A percentile compares a stretch with the other conserved stretches of the same genome.
These are phyloP conservation scores for Mycosphaerella arachidis DNA, from an alignment of 2,329 filamentous ascomycete genomes.

Conservation along the genomic window DNA sequence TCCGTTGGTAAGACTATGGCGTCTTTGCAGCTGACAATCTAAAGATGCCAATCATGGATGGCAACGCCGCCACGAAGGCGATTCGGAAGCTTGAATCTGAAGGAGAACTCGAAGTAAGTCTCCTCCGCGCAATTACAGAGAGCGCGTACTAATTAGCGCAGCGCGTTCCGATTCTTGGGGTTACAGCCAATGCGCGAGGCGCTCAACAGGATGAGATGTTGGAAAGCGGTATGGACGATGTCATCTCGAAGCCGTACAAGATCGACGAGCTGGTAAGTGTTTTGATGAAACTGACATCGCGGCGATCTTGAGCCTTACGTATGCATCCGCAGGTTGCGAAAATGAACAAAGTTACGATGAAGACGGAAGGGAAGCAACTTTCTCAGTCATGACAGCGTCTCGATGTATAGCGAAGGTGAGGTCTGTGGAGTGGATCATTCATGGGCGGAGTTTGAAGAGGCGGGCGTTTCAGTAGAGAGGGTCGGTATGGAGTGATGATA, in stretches of 20 bases:
- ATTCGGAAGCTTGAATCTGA: slow-evolving; percentile 27
- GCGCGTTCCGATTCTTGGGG: slow-evolving; percentile 30
- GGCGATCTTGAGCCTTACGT: slow-evolving; percentile 6
- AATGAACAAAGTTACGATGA: slow-evolving; percentile 1
- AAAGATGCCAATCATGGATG: slow-evolving; percentile 33
- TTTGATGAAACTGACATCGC: slow-evolving; percentile 1
- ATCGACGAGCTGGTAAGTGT: slow-evolving; percentile 30
- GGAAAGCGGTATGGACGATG: slow-evolving; percentile 32
- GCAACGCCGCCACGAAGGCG: slow-evolving; percentile 26
- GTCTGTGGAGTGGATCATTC: not conserved
- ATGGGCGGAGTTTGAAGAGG: not conserved
- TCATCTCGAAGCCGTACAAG: slow-evolving; percentile 33
- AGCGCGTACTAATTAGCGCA: not conserved
- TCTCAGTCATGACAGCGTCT: not conserved
- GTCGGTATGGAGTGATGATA: not conserved
- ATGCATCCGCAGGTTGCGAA: slow-evolving; percentile 11
- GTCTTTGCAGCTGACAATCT: too few species aligned
- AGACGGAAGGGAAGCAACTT: not conserved
- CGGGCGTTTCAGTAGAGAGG: not conserved
- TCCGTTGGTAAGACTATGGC: too few species aligned
- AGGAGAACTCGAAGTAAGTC: slow-evolving; percentile 12
- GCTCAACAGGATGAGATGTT: slow-evolving; percentile 32
- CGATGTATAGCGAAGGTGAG: not conserved
- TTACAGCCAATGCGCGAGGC: slow-evolving; percentile 34
- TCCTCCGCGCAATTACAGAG: not conserved